Conservation (phyloP, 2,329 filamentous ascomycete species). For the Diplodia mutila region DNA sequence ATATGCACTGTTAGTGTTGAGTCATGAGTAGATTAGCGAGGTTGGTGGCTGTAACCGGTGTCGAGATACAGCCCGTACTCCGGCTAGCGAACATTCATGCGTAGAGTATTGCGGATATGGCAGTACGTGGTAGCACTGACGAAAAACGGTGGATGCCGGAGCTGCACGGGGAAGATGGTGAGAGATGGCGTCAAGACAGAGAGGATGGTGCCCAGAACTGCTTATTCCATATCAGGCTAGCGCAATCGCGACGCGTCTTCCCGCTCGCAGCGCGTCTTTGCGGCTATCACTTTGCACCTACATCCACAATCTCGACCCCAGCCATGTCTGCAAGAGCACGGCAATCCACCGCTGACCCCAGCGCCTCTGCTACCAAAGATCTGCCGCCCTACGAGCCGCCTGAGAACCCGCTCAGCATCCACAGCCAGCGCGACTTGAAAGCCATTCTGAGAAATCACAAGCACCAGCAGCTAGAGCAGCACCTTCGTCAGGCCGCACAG, state of each 20-base stretch:
- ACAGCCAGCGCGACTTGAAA: neutral
- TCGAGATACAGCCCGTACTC: no score
- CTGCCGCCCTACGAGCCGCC: constrained; percentile 59
- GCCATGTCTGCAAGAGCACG: constrained; percentile 13
- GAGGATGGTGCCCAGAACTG: neutral
- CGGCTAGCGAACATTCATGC: no score
- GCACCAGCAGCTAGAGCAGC: constrained; percentile 52
- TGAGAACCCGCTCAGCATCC: constrained; percentile 53
- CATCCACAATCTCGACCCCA: neutral
- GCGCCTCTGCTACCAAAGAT: neutral
- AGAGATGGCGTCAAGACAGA: neutral
- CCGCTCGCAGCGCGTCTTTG: neutral
- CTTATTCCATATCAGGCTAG: neutral
- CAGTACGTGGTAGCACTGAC: neutral
- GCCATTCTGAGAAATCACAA: constrained; percentile 46
- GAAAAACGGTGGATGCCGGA: neutral
- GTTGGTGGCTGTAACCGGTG: no score
- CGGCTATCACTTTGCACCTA: neutral
- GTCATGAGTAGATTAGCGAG: no score
- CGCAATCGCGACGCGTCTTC: constrained; percentile 19
- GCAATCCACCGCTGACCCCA: neutral
- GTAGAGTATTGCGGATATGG: no score
- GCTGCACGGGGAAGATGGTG: neutral
- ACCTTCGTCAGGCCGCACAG: constrained; percentile 52
- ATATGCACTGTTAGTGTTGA: no score